A percentile compares a stretch with the other conserved stretches of the same genome.
Evolutionary conservation across 176 grass and related monocot species (phyloP).

Genomic region (Tillandsia leiboldiana): DNA sequence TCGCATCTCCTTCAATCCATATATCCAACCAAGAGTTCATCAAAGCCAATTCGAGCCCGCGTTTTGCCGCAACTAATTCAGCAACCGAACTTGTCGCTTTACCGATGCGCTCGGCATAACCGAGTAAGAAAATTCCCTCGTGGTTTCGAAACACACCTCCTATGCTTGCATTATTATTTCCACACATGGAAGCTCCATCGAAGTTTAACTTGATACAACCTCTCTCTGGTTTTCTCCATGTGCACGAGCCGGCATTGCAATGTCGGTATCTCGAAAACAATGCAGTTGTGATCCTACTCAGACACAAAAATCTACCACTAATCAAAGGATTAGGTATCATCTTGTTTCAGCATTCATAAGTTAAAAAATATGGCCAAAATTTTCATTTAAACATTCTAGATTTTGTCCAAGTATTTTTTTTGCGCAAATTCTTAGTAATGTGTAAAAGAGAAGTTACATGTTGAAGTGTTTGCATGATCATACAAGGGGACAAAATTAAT

Average conservation of each 20-base stretch:
- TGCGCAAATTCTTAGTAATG: too few relatives aligned
- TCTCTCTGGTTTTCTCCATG: conserved; percentile 48
- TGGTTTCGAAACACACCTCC: conserved; percentile 70
- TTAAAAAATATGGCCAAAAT: too few relatives aligned
- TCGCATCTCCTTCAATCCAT: conserved; percentile 53
- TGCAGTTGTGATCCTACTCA: neutral
- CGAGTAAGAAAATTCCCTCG: conserved; percentile 55
- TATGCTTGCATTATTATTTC: conserved; percentile 52
- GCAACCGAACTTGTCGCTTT: conserved; percentile 46
- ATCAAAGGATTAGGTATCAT: neutral
- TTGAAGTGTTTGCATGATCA: too few relatives aligned
- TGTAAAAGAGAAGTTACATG: too few relatives aligned
- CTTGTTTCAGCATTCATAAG: neutral
- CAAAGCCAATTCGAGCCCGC: conserved; percentile 50
- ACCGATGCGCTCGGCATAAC: conserved; percentile 60
- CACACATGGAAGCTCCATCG: conserved; percentile 53
- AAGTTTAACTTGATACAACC: conserved; percentile 78
- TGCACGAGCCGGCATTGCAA: neutral
- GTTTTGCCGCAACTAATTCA: conserved; percentile 42
- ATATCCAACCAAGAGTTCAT: conserved; percentile 37
- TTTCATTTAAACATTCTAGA: neutral
- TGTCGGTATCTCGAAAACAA: neutral
- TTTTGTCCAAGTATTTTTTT: neutral
- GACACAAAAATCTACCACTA: neutral
- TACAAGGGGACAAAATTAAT: too few relatives aligned